Evolutionary conservation across 768 basidiomycete species (phyloP).

Genomic region (Guyanaporus albipodus): DNA sequence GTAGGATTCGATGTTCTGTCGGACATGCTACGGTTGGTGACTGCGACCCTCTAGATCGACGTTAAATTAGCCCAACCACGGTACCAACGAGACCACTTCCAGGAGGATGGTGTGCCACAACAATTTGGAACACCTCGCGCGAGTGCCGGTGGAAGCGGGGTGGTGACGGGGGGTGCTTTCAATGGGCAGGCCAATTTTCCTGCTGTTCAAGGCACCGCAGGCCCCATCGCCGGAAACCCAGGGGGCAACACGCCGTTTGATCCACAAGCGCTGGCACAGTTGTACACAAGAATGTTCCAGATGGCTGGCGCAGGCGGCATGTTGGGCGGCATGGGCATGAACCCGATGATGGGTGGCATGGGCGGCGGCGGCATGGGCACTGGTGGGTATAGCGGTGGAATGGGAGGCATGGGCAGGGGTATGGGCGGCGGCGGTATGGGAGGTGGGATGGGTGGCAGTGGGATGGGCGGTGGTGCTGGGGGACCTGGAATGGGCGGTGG

Average conservation of each 20-base stretch:
- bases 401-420: conserved; percentile 39
- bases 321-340: conserved; percentile 43
- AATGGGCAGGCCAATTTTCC: conserved; percentile 38
- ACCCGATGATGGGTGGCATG: conserved; percentile 35
- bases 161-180: conserved; percentile 21
- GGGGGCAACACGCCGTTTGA: conserved; percentile 71
- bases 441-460: conserved; percentile 38
- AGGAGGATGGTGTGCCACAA: conserved; percentile 38
- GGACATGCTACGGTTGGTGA: neutral
- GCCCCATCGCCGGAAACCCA: conserved; percentile 28
- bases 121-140: conserved; percentile 12
- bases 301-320: conserved; percentile 59
- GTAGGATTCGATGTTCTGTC: conserved; percentile 44
- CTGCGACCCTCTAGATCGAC: conserved; percentile 64
- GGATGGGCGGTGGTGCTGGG: conserved; percentile 37
- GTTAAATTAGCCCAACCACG: conserved; percentile 95
- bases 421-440: conserved; percentile 35
- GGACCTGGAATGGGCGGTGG: conserved; percentile 35
- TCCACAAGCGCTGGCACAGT: conserved; percentile 84
- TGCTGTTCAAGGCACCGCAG: conserved; percentile 20
- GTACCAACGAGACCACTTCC: conserved; percentile 66
- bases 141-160: conserved; percentile 6
- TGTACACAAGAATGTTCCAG: conserved; percentile 95
- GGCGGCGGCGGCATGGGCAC: conserved; percentile 27
- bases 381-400: conserved; percentile 34